A percentile compares a stretch with the other conserved stretches of the same genome.
Evolutionary conservation across 2,329 filamentous ascomycete species (phyloP).

Genomic region (Exutisphaerella laricina): DNA sequence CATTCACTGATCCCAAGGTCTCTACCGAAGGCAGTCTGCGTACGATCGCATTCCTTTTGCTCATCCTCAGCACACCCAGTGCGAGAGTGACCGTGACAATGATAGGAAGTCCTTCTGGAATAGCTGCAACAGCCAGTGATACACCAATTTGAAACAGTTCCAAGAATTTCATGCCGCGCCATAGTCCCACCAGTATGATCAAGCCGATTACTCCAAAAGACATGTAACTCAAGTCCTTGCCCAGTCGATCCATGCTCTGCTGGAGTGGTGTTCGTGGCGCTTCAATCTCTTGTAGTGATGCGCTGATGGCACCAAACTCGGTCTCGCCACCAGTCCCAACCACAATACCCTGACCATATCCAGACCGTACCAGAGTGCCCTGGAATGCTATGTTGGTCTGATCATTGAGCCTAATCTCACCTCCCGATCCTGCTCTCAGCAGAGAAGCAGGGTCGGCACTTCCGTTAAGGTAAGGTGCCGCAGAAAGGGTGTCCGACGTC

Average conservation of each 20-base stretch:
- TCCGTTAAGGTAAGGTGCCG: conserved; percentile 21
- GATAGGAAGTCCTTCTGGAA: conserved; percentile 92
- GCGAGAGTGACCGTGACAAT: conserved; percentile 97
- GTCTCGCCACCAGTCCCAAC: conserved; percentile 91
- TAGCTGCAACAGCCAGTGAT: conserved; percentile 90
- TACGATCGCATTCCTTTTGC: conserved; percentile 89
- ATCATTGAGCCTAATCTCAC: conserved; percentile 64
- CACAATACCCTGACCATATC: conserved; percentile 93
- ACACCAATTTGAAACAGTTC: conserved; percentile 98
- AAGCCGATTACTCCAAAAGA: conserved; percentile 92
- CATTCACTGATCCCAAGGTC: conserved; percentile 95
- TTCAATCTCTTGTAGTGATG: conserved; percentile 89
- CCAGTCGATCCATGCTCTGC: conserved; percentile 94
- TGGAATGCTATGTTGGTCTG: conserved; percentile 95
- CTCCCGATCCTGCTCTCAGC: conserved; percentile 35
- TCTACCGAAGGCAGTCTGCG: conserved; percentile 94
- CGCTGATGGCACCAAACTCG: conserved; percentile 93
- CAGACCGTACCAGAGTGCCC: conserved; percentile 92
- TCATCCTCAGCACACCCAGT: conserved; percentile 93
- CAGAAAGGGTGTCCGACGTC: conserved; percentile 56
- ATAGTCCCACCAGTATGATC: conserved; percentile 83
- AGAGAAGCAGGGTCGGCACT: conserved; percentile 14
- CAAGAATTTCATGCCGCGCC: conserved; percentile 81
- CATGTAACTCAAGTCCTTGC: conserved; percentile 92
- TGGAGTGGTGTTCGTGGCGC: conserved; percentile 91